Percentiles rank a stretch among this genome's conserved stretches.
Conservation (phyloP, 257 asterid species). For the Ilex aquifolium region DNA sequence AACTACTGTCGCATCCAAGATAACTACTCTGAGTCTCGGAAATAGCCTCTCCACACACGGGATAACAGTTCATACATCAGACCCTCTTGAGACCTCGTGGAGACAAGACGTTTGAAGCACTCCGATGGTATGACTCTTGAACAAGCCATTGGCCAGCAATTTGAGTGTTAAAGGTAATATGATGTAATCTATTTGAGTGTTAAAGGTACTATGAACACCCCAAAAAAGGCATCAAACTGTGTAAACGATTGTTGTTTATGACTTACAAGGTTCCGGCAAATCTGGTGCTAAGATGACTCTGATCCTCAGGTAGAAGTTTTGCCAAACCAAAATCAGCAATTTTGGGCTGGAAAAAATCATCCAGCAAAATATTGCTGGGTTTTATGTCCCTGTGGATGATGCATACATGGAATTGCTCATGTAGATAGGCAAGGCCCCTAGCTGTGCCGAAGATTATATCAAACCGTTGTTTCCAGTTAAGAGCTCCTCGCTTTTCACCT, state of each 20-base stretch:
- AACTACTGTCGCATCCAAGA: no score
- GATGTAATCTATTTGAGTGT: no score
- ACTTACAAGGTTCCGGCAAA: slow-evolving; percentile 90
- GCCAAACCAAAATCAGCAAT: slow-evolving; percentile 84
- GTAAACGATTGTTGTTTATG: not conserved
- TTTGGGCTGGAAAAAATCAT: slow-evolving; percentile 56
- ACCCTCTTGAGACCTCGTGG: no score
- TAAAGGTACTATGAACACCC: no score
- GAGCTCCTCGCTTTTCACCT: slow-evolving; percentile 62
- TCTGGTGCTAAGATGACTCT: slow-evolving; percentile 74
- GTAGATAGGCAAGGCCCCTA: slow-evolving; percentile 72
- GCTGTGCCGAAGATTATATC: slow-evolving; percentile 70
- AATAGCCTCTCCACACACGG: no score
- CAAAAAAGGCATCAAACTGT: not conserved
- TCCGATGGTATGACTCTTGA: no score
- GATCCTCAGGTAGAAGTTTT: slow-evolving; percentile 68
- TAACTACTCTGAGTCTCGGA: no score
- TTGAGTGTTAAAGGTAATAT: no score
- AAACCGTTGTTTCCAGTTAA: slow-evolving; percentile 72
- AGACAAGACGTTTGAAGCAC: no score
- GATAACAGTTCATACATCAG: no score
- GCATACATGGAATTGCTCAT: slow-evolving; percentile 62
- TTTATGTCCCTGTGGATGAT: slow-evolving; percentile 80
- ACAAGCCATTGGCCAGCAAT: no score
- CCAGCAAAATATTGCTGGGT: slow-evolving; percentile 63